A percentile compares a stretch with the other conserved stretches of the same genome.
Conservation (phyloP, 495 filamentous ascomycete genomes). For the Cercophora sp. region DNA sequence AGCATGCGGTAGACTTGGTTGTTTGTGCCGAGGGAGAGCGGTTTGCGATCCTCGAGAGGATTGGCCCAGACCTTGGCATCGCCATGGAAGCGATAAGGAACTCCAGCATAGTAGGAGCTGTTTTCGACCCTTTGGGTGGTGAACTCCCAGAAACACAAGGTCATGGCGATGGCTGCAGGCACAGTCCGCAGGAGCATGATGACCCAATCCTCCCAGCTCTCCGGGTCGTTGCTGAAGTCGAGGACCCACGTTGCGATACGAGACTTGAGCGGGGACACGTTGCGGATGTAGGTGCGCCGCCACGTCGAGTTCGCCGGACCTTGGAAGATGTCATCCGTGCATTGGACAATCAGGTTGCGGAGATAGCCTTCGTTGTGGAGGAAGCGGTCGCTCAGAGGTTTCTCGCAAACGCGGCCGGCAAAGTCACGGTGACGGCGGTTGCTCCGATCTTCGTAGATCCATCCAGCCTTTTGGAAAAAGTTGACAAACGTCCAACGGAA, state of each 20-base stretch:
- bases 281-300: conserved; percentile 18
- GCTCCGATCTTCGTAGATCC: no score
- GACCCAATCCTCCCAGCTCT: conserved; percentile 12
- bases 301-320: conserved; percentile 7
- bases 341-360: conserved; percentile 15
- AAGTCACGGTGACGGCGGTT: conserved; percentile 19
- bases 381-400: conserved; percentile 13
- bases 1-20: conserved; percentile 6
- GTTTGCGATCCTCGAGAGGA: conserved; percentile 7
- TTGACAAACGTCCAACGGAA: no score
- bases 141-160: neutral
- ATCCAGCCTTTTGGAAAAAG: no score
- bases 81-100: conserved; percentile 6
- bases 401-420: conserved; percentile 9
- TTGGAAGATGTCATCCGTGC: conserved; percentile 18
- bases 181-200: conserved; percentile 9
- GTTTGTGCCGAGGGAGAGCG: neutral
- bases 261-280: conserved; percentile 12
- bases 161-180: conserved; percentile 15
- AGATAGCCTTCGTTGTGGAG: conserved; percentile 17
- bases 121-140: neutral
- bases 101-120: conserved; percentile 5
- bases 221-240: conserved; percentile 9
- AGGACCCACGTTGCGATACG: conserved; percentile 17
- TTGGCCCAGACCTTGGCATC: conserved; percentile 18